Conservation (phyloP, 2,329 filamentous ascomycete genomes). For the Xylaria polymorpha region DNA sequence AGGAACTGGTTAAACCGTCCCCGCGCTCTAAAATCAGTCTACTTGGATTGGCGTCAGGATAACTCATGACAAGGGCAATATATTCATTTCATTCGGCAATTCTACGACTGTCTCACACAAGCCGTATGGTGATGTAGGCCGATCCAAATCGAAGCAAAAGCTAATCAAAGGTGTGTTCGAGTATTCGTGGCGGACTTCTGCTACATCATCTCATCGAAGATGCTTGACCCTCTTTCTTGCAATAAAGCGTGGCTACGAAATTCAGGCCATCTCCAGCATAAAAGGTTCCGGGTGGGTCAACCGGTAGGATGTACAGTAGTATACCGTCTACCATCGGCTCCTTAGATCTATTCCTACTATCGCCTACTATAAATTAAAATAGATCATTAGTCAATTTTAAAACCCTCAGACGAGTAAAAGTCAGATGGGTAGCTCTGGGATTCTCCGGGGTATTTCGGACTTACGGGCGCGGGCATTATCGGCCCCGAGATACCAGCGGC, state of each 20-base stretch:
- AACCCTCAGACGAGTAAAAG: too few species aligned
- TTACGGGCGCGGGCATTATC: constrained; percentile 35
- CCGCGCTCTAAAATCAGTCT: neutral
- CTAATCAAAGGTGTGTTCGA: neutral
- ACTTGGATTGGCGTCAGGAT: neutral
- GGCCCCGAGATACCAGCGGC: constrained; percentile 29
- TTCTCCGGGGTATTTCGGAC: constrained; percentile 27
- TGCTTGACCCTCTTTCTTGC: neutral
- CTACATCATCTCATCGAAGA: neutral
- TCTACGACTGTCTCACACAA: neutral
- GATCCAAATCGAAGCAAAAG: neutral
- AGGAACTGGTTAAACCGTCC: neutral
- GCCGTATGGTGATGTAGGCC: neutral
- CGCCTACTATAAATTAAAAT: neutral
- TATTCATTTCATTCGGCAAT: neutral
- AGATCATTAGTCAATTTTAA: too few species aligned
- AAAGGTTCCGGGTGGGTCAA: neutral
- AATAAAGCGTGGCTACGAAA: neutral
- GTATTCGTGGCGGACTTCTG: neutral
- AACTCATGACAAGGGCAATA: neutral
- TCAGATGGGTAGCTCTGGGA: neutral
- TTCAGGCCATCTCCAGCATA: neutral
- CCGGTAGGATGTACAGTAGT: too few species aligned
- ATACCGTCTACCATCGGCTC: neutral
- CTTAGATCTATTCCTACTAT: neutral